phyloP scores from a whole-genome alignment of 192 early-diverging fungal species.

The Gonapodya prolifera region DNA sequence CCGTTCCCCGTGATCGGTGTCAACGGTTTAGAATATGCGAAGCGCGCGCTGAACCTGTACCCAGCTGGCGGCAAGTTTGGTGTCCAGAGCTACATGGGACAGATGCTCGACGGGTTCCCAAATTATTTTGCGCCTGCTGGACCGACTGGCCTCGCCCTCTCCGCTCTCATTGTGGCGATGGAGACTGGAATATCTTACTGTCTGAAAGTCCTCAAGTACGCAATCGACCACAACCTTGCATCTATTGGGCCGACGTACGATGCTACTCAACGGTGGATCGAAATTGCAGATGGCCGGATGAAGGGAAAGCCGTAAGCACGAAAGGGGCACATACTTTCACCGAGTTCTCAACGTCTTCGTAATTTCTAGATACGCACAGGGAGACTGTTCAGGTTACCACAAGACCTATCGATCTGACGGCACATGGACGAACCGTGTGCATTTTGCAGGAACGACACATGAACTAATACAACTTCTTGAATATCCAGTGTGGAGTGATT shows the following conservation, averaged over 20 bases:
- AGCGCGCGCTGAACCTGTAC: background rate
- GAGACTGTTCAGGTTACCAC: background rate
- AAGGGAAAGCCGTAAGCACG: background rate
- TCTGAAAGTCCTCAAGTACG: background rate
- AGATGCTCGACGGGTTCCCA: background rate
- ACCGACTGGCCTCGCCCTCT: background rate
- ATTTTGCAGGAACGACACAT: background rate
- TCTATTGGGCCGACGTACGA: background rate
- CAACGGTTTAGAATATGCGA: background rate
- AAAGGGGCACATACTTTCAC: background rate
- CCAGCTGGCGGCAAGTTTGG: background rate
- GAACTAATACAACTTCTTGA: background rate
- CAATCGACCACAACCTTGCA: background rate
- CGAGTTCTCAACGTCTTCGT: background rate
- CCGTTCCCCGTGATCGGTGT: background rate
- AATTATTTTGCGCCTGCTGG: background rate
- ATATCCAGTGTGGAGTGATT: background rate
- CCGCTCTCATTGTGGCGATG: background rate
- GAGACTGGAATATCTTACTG: background rate
- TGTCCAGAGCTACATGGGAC: background rate
- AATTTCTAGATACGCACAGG: background rate
- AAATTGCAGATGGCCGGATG: background rate
- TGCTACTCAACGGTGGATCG: background rate
- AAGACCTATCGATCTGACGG: background rate
- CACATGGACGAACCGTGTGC: background rate